phyloP scores from a whole-genome alignment of 169 alveolate species.

The Perkinsus marinus region DNA sequence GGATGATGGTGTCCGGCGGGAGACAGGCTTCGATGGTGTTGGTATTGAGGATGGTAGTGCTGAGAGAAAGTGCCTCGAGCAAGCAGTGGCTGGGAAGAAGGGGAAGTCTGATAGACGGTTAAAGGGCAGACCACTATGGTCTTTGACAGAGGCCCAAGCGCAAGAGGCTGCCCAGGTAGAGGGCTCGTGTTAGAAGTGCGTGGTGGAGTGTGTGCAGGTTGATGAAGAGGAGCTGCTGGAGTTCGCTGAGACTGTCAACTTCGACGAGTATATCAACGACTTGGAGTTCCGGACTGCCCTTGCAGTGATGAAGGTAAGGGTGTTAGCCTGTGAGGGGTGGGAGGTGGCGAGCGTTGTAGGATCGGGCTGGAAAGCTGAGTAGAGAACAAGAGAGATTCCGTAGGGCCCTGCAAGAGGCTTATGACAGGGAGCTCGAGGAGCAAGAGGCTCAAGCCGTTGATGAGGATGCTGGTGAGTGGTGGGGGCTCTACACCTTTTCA shows the following conservation, averaged over 20 bases:
- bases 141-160: not conserved
- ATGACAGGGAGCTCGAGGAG: not conserved
- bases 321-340: not conserved
- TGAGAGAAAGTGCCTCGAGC: not conserved
- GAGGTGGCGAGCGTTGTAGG: not conserved
- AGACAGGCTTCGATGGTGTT: not conserved
- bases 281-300: slow-evolving; percentile 6
- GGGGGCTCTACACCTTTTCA: no score
- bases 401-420: not conserved
- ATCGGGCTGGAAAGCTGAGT: not conserved
- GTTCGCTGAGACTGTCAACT: not conserved
- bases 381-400: not conserved
- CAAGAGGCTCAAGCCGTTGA: not conserved
- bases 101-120: not conserved
- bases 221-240: not conserved
- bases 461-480: not conserved
- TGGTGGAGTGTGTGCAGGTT: not conserved
- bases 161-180: not conserved
- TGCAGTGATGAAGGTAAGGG: not conserved
- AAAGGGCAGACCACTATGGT: not conserved
- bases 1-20: not conserved
- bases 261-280: not conserved
- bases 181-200: not conserved
- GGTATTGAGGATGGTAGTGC: not conserved
- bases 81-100: not conserved